phyloP scores from a whole-genome alignment of 106 monocot species.

The Chionographis japonica region DNA sequence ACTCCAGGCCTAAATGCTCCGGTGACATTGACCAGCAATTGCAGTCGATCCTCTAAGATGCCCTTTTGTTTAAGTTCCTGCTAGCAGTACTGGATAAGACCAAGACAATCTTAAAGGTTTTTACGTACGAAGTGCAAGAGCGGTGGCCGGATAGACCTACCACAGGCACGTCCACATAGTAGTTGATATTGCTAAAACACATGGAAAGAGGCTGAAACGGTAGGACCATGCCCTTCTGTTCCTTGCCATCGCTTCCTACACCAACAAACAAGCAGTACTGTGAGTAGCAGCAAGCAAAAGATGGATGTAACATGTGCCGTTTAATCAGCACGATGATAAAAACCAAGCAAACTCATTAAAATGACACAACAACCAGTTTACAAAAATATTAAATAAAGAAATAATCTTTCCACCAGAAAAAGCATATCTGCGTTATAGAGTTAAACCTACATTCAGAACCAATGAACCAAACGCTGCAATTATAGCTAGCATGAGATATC shows the following conservation, averaged over 20 bases:
- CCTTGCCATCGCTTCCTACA: slow-evolving; percentile 54
- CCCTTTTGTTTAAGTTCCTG: slow-evolving; percentile 95
- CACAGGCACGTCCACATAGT: slow-evolving; percentile 88
- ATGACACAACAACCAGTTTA: too few relatives aligned
- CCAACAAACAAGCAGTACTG: background rate
- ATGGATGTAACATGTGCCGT: too few relatives aligned
- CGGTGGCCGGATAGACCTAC: slow-evolving; percentile 33
- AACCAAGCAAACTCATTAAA: background rate
- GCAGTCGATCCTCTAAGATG: slow-evolving; percentile 74
- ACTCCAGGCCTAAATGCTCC: slow-evolving; percentile 96
- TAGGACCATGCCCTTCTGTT: slow-evolving; percentile 93
- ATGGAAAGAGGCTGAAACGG: slow-evolving; percentile 96
- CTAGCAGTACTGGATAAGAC: slow-evolving; percentile 45
- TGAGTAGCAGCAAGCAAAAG: too few relatives aligned
- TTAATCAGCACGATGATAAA: too few relatives aligned
- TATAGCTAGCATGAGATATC: too few relatives aligned
- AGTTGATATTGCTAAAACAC: slow-evolving; percentile 93
- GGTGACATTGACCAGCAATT: slow-evolving; percentile 88
- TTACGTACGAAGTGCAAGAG: slow-evolving; percentile 4
- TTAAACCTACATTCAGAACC: too few relatives aligned
- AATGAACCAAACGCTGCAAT: too few relatives aligned
- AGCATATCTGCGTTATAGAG: too few relatives aligned
- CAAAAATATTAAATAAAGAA: too few relatives aligned
- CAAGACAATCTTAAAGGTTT: slow-evolving; percentile 21
- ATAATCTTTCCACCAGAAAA: too few relatives aligned